Conservation (phyloP, 352 stramenopile genomes). For the Pythium dissimile region DNA sequence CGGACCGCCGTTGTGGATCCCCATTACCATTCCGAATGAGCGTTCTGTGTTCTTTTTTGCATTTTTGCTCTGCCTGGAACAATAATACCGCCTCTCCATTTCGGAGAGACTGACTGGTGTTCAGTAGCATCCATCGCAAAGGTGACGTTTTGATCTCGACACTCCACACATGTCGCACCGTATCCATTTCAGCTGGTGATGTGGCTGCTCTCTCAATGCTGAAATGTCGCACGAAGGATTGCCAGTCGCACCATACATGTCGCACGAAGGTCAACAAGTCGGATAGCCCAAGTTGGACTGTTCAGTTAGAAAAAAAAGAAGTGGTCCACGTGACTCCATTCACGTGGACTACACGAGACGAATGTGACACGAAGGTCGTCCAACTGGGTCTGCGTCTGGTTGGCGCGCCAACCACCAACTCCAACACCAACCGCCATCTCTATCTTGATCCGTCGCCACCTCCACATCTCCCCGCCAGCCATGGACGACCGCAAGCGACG, state of each 20-base stretch:
- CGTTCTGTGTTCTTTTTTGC: background rate
- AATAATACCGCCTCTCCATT: too few species aligned
- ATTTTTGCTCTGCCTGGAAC: background rate
- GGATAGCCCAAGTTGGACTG: too few species aligned
- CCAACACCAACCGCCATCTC: background rate
- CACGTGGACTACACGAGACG: too few species aligned
- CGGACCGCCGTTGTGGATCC: background rate
- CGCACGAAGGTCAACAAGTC: background rate
- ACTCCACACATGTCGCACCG: too few species aligned
- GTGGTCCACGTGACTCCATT: background rate
- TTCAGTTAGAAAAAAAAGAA: too few species aligned
- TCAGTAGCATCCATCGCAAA: too few species aligned
- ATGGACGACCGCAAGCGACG: constrained; percentile 71
- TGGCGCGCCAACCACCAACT: background rate
- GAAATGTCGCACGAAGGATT: background rate
- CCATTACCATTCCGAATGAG: background rate
- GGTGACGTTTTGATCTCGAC: too few species aligned
- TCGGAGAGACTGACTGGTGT: too few species aligned
- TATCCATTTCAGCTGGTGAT: too few species aligned
- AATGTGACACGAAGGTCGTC: constrained; percentile 19
- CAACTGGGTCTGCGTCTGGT: constrained; percentile 6
- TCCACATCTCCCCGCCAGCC: background rate
- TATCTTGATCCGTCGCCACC: background rate
- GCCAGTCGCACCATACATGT: too few species aligned
- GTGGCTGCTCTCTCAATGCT: too few species aligned